These are phyloP conservation scores for Apiospora saccharicola DNA, from an alignment of 2,329 filamentous ascomycete species.

Conservation along the genomic window DNA sequence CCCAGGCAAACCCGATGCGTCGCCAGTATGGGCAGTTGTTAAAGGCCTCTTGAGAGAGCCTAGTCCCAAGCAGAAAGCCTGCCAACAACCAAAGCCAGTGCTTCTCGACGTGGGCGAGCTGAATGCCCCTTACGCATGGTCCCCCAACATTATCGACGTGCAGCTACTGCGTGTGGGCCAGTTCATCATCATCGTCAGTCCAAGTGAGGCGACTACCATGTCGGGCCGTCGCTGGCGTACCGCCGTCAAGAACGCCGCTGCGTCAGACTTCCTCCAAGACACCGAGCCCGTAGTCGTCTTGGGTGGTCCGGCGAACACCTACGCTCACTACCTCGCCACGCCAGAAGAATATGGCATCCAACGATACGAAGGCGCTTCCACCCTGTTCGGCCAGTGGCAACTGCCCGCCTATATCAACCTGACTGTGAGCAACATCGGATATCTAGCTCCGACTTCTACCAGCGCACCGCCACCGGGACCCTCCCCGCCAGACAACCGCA, in stretches of 20 bases:
- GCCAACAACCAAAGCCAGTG: conserved; percentile 83
- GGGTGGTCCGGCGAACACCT: conserved; percentile 87
- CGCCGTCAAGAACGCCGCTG: conserved; percentile 63
- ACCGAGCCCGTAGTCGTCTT: conserved; percentile 75
- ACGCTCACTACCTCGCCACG: conserved; percentile 82
- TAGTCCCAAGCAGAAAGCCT: conserved; percentile 71
- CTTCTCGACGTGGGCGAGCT: conserved; percentile 87
- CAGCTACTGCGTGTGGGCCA: conserved; percentile 85
- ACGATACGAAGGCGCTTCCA: conserved; percentile 94
- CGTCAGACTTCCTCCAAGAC: conserved; percentile 46
- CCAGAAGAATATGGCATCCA: conserved; percentile 84
- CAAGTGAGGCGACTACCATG: conserved; percentile 92
- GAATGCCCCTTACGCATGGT: conserved; percentile 79
- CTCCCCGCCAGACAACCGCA: conserved; percentile 78
- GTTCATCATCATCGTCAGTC: conserved; percentile 82
- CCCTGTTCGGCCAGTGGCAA: conserved; percentile 83
- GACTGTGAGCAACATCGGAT: conserved; percentile 74
- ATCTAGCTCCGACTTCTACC: conserved; percentile 62
- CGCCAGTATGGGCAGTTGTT: conserved; percentile 80
- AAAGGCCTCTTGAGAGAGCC: conserved; percentile 75
- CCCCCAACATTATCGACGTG: conserved; percentile 87
- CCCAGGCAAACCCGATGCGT: conserved; percentile 71
- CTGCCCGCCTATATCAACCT: conserved; percentile 89
- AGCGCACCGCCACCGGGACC: conserved; percentile 60
- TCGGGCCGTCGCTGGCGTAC: conserved; percentile 84